phyloP scores from a whole-genome alignment of 805 yeast species.

The Candida khao-thaluensis region DNA sequence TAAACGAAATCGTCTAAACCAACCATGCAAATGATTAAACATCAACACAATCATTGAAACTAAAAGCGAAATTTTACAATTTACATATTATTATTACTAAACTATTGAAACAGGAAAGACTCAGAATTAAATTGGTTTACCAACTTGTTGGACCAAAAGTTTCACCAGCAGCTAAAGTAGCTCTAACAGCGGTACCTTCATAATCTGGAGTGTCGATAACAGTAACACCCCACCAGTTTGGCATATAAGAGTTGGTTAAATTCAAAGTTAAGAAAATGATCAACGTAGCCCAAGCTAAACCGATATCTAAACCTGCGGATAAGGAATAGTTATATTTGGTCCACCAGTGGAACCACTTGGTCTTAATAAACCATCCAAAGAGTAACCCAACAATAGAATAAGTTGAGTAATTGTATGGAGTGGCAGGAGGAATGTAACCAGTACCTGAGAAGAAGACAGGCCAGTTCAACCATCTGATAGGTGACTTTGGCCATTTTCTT shows the following conservation, averaged over 20 bases:
- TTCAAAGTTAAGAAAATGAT: slow-evolving; percentile 35
- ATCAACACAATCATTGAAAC: too few relatives aligned
- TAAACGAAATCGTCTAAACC: too few relatives aligned
- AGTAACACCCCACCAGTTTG: slow-evolving; percentile 67
- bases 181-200: slow-evolving; percentile 22
- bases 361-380: slow-evolving; percentile 41
- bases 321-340: slow-evolving; percentile 44
- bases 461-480: slow-evolving; percentile 16
- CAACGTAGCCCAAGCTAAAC: slow-evolving; percentile 41
- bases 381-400: slow-evolving; percentile 40
- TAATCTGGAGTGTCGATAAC: slow-evolving; percentile 44
- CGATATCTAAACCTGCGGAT: slow-evolving; percentile 46
- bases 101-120: too few relatives aligned
- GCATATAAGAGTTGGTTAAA: slow-evolving; percentile 19
- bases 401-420: slow-evolving; percentile 63
- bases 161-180: slow-evolving; percentile 37
- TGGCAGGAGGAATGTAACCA: slow-evolving; percentile 73
- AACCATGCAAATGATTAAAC: too few relatives aligned
- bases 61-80: too few relatives aligned
- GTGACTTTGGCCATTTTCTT: slow-evolving; percentile 41
- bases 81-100: too few relatives aligned
- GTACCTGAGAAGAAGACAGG: slow-evolving; percentile 44
- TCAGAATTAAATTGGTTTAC: too few relatives aligned
- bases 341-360: slow-evolving; percentile 38
- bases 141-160: slow-evolving; percentile 49